Evolutionary conservation across 306 rosid species (phyloP).

Genomic region (Ammopiptanthus mongolicus): DNA sequence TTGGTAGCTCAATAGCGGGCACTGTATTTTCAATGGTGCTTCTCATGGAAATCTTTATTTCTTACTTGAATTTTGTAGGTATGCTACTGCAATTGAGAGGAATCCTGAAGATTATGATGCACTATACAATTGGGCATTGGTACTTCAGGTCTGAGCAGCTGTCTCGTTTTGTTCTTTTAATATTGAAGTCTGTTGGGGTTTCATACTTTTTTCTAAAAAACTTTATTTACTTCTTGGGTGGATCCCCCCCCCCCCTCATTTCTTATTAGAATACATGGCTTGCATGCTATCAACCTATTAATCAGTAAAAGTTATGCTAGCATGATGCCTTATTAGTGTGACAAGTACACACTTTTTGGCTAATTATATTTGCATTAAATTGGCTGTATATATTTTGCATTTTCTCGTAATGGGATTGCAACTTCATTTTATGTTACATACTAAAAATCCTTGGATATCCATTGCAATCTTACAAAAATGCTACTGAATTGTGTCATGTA

Average conservation of each 20-base stretch:
- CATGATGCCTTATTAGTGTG: slow-evolving; percentile 9
- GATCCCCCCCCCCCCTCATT: no score
- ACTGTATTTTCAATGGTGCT: background rate
- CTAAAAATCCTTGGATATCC: background rate
- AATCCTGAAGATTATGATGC: slow-evolving; percentile 95
- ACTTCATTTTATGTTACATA: background rate
- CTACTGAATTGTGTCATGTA: slow-evolving; percentile 7
- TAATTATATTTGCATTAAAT: slow-evolving; percentile 1
- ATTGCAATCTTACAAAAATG: background rate
- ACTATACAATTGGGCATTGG: slow-evolving; percentile 95
- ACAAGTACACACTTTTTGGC: background rate
- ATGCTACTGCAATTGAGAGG: slow-evolving; percentile 92
- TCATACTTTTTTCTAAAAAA: background rate
- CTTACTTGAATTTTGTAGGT: slow-evolving; percentile 46
- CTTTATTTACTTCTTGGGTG: slow-evolving; percentile 8
- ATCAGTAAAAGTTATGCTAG: background rate
- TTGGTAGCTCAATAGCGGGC: background rate
- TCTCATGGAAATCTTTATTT: background rate
- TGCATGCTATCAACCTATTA: background rate
- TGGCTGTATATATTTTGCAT: background rate
- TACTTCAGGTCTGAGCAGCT: slow-evolving; percentile 75
- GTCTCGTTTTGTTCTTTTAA: slow-evolving; percentile 11
- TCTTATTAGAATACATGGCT: background rate
- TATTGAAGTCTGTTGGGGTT: background rate
- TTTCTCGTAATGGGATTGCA: slow-evolving; percentile 1